A percentile compares a stretch with the other conserved stretches of the same genome.
These are phyloP conservation scores for Ascochyta rabiei DNA, from an alignment of 2,329 filamentous ascomycete genomes.

Conservation along the genomic window DNA sequence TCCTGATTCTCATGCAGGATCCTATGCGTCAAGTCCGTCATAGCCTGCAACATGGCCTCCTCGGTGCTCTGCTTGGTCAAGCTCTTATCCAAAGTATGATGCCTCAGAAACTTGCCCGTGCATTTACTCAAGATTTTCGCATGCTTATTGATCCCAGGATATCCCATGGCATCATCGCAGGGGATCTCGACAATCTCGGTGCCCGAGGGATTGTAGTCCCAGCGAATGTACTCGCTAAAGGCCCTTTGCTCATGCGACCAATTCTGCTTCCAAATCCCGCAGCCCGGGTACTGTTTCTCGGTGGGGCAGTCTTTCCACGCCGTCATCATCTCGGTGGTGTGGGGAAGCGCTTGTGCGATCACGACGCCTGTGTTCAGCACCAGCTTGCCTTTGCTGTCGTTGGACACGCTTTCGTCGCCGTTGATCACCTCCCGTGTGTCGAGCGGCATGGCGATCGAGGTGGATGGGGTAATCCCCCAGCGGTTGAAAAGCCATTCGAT, in stretches of 20 bases:
- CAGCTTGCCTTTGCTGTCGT: slow-evolving; percentile 45
- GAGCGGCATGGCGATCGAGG: slow-evolving; percentile 51
- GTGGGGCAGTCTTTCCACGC: slow-evolving; percentile 42
- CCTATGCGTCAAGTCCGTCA: slow-evolving; percentile 18
- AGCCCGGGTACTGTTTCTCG: slow-evolving; percentile 33
- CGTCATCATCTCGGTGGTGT: slow-evolving; percentile 36
- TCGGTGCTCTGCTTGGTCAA: slow-evolving; percentile 25
- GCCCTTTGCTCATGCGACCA: slow-evolving; percentile 46
- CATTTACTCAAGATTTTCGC: slow-evolving; percentile 25
- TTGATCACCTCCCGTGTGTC: slow-evolving; percentile 34
- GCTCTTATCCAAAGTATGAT: slow-evolving; percentile 32
- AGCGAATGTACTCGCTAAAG: slow-evolving; percentile 43
- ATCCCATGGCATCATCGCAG: slow-evolving; percentile 46
- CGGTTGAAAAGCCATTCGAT: slow-evolving; percentile 58
- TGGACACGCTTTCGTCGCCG: slow-evolving; percentile 31
- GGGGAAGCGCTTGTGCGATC: slow-evolving; percentile 42
- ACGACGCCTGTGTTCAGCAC: slow-evolving; percentile 51
- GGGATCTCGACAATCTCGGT: slow-evolving; percentile 40
- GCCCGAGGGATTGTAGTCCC: slow-evolving; percentile 36
- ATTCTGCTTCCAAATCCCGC: slow-evolving; percentile 33
- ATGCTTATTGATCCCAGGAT: slow-evolving; percentile 26
- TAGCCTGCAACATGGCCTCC: slow-evolving; percentile 21
- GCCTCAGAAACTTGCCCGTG: slow-evolving; percentile 35
- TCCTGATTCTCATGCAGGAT: slow-evolving; percentile 16
- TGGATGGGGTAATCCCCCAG: slow-evolving; percentile 52